Conservation (phyloP, 2,329 filamentous ascomycete species). For the Bisporella sp. region DNA sequence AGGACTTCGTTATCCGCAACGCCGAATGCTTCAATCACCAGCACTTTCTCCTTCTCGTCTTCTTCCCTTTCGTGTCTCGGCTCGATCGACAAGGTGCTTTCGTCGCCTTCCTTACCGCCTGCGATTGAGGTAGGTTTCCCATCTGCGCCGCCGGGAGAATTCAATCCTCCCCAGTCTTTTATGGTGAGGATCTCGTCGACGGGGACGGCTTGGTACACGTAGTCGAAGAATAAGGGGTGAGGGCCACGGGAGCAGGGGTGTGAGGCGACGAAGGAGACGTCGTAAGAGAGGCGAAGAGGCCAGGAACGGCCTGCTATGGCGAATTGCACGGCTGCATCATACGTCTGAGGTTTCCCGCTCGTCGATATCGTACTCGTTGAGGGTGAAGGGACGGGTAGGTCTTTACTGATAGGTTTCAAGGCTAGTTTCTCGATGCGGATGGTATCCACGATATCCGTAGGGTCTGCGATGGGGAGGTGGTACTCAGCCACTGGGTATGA, state of each 20-base stretch:
- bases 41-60: constrained; percentile 55
- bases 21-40: constrained; percentile 67
- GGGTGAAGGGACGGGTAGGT: background rate
- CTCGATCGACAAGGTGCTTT: background rate
- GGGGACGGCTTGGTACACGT: constrained; percentile 49
- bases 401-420: constrained; percentile 37
- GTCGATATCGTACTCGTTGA: background rate
- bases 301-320: constrained; percentile 57
- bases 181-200: constrained; percentile 61
- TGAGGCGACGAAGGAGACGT: constrained; percentile 59
- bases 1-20: constrained; percentile 71
- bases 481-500: constrained; percentile 63
- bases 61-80: constrained; percentile 26
- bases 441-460: constrained; percentile 52
- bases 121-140: background rate
- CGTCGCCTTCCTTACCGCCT: background rate
- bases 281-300: constrained; percentile 55
- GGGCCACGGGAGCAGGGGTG: constrained; percentile 58
- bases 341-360: constrained; percentile 36
- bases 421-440: constrained; percentile 64
- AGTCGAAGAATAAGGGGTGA: constrained; percentile 68
- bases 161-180: constrained; percentile 48
- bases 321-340: constrained; percentile 56
- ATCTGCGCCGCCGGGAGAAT: background rate
- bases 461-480: constrained; percentile 44